Evolutionary conservation across 768 basidiomycete genomes (phyloP).

Genomic region (Russula dissimulans): DNA sequence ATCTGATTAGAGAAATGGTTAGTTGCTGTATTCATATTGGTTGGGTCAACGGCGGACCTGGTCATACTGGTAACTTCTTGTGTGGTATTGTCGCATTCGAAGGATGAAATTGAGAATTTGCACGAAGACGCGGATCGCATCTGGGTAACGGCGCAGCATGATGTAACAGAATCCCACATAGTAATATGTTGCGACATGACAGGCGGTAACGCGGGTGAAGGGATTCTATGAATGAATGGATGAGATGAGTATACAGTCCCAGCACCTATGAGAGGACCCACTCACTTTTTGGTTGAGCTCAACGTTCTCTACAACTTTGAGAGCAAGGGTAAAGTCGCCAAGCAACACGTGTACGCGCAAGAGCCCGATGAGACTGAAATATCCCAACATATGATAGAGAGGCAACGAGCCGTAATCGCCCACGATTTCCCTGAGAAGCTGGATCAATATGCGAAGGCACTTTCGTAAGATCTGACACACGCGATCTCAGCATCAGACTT

Average conservation of each 20-base stretch:
- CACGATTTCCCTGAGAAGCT: constrained; percentile 52
- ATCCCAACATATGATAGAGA: constrained; percentile 90
- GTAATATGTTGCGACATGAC: constrained; percentile 91
- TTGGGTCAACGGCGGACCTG: constrained; percentile 48
- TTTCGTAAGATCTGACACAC: constrained; percentile 36
- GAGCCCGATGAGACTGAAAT: constrained; percentile 93
- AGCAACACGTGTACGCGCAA: constrained; percentile 92
- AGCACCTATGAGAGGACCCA: not conserved
- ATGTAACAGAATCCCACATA: constrained; percentile 97
- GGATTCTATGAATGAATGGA: constrained; percentile 40
- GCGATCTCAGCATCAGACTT: constrained; percentile 76
- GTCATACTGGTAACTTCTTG: constrained; percentile 92
- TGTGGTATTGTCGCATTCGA: constrained; percentile 95
- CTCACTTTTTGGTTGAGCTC: constrained; percentile 81
- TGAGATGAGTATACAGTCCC: not conserved
- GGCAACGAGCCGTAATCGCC: constrained; percentile 89
- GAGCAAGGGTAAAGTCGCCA: constrained; percentile 89
- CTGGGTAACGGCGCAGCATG: constrained; percentile 88
- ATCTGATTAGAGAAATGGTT: constrained; percentile 43
- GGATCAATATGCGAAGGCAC: not conserved
- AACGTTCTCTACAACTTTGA: constrained; percentile 91
- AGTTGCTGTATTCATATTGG: not conserved
- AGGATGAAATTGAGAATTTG: constrained; percentile 92
- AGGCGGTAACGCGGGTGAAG: constrained; percentile 93
- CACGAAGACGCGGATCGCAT: constrained; percentile 90